Evolutionary conservation across 805 yeast genomes (phyloP).

Genomic region (Helenozyma baotianmanensis): DNA sequence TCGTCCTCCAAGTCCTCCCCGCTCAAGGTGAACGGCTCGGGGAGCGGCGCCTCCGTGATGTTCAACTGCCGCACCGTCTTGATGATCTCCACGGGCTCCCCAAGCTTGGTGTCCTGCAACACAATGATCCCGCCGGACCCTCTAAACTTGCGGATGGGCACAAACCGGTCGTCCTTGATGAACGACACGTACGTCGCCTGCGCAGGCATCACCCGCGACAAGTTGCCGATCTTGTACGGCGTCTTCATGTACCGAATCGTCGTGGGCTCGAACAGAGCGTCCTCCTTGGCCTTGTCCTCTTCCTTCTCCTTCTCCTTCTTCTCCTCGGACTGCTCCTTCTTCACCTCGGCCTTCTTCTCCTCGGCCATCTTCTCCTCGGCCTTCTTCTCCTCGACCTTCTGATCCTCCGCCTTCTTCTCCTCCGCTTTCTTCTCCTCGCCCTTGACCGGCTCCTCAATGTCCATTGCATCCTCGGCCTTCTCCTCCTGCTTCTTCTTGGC

Average conservation of each 20-base stretch:
- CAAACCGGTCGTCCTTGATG: slow-evolving; percentile 66
- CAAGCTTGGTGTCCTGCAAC: slow-evolving; percentile 58
- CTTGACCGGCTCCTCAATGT: slow-evolving; percentile 29
- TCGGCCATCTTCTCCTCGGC: not conserved
- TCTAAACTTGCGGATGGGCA: slow-evolving; percentile 76
- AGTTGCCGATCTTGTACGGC: slow-evolving; percentile 68
- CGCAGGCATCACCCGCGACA: slow-evolving; percentile 85
- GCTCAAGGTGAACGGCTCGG: slow-evolving; percentile 63
- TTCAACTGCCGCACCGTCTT: slow-evolving; percentile 80
- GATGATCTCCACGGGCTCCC: slow-evolving; percentile 58
- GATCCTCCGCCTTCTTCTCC: slow-evolving; percentile 42
- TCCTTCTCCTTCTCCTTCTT: slow-evolving; percentile 20
- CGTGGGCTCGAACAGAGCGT: slow-evolving; percentile 27
- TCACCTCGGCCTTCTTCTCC: slow-evolving; percentile 7
- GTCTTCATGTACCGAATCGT: slow-evolving; percentile 54
- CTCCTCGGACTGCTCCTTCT: slow-evolving; percentile 14
- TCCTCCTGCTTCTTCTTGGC: slow-evolving; percentile 63
- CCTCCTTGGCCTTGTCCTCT: slow-evolving; percentile 22
- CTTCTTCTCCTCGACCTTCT: slow-evolving; percentile 12
- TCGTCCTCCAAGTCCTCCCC: slow-evolving; percentile 47
- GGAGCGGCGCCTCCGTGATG: slow-evolving; percentile 69
- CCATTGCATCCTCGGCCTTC: slow-evolving; percentile 41
- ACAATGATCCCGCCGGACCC: slow-evolving; percentile 69
- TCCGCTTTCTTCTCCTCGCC: slow-evolving; percentile 34
- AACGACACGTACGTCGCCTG: slow-evolving; percentile 84